Conservation (phyloP, 2,329 filamentous ascomycete species). For the Graphilbum fragrans region DNA sequence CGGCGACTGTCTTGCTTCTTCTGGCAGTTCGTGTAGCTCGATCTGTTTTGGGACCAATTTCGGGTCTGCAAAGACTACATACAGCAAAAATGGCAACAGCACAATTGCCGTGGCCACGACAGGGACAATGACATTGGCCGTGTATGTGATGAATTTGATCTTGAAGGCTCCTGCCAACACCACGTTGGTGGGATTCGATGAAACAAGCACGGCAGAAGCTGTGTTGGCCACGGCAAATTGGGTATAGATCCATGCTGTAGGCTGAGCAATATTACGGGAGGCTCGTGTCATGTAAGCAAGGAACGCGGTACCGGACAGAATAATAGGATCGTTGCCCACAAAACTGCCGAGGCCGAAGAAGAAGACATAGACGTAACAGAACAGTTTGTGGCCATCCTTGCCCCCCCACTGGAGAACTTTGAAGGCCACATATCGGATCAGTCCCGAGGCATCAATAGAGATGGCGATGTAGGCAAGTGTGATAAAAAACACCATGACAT, state of each 20-base stretch:
- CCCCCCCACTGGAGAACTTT: constrained; percentile 57
- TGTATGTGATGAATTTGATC: constrained; percentile 62
- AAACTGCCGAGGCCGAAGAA: constrained; percentile 57
- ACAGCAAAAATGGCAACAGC: constrained; percentile 58
- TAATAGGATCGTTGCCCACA: constrained; percentile 66
- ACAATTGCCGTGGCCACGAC: constrained; percentile 55
- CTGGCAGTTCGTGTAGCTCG: constrained; percentile 54
- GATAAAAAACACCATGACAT: constrained; percentile 66
- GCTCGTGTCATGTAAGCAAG: constrained; percentile 68
- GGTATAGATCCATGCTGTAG: constrained; percentile 59
- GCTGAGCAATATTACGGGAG: constrained; percentile 59
- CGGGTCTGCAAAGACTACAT: constrained; percentile 54
- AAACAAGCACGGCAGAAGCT: constrained; percentile 63
- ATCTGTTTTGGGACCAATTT: constrained; percentile 53
- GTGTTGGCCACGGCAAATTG: constrained; percentile 66
- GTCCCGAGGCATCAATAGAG: constrained; percentile 62
- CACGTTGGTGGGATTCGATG: constrained; percentile 66
- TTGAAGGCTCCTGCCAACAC: constrained; percentile 61
- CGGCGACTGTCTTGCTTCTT: constrained; percentile 37
- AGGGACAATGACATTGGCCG: constrained; percentile 66
- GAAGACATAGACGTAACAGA: constrained; percentile 62
- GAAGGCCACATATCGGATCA: constrained; percentile 60
- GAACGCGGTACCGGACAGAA: constrained; percentile 62
- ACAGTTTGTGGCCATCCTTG: constrained; percentile 53
- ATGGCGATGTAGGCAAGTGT: constrained; percentile 66